Conservation (phyloP, 495 filamentous ascomycete genomes). For the Bacidia gigantensis region DNA sequence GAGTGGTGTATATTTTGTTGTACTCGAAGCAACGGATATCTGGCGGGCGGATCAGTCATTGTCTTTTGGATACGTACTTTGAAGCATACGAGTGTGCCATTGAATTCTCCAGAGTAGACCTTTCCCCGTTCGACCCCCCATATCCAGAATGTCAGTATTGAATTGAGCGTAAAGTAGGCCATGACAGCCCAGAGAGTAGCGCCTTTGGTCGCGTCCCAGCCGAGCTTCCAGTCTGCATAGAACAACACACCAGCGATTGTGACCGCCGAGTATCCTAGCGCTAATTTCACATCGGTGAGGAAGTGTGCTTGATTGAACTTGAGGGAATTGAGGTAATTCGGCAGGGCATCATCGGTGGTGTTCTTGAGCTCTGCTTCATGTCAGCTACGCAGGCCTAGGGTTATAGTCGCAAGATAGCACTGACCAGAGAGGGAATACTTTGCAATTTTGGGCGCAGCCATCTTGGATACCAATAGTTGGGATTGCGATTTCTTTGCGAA, state of each 20-base stretch:
- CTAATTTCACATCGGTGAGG: slow-evolving; percentile 68
- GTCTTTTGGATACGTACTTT: too few relatives aligned
- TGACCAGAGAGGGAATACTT: slow-evolving; percentile 56
- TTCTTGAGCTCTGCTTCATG: slow-evolving; percentile 71
- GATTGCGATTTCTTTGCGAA: too few relatives aligned
- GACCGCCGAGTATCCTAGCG: slow-evolving; percentile 72
- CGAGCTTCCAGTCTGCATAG: slow-evolving; percentile 78
- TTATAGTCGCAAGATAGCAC: background rate
- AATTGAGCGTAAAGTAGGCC: slow-evolving; percentile 69
- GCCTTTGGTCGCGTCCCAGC: slow-evolving; percentile 69
- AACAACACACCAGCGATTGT: slow-evolving; percentile 67
- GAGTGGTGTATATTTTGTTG: slow-evolving; percentile 60
- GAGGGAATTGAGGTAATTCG: slow-evolving; percentile 79
- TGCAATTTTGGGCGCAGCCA: slow-evolving; percentile 41
- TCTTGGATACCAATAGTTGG: slow-evolving; percentile 14
- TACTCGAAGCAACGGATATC: slow-evolving; percentile 53
- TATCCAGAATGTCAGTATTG: slow-evolving; percentile 70
- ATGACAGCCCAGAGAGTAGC: slow-evolving; percentile 57
- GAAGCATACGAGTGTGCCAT: slow-evolving; percentile 37
- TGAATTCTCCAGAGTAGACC: slow-evolving; percentile 58
- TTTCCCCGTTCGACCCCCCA: slow-evolving; percentile 67
- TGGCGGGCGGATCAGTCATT: slow-evolving; percentile 21
- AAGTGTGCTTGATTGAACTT: slow-evolving; percentile 68
- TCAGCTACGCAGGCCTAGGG: background rate
- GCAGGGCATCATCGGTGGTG: slow-evolving; percentile 84